Evolutionary conservation across 306 rosid genomes (phyloP).

Genomic region (Echinosophora koreensis): DNA sequence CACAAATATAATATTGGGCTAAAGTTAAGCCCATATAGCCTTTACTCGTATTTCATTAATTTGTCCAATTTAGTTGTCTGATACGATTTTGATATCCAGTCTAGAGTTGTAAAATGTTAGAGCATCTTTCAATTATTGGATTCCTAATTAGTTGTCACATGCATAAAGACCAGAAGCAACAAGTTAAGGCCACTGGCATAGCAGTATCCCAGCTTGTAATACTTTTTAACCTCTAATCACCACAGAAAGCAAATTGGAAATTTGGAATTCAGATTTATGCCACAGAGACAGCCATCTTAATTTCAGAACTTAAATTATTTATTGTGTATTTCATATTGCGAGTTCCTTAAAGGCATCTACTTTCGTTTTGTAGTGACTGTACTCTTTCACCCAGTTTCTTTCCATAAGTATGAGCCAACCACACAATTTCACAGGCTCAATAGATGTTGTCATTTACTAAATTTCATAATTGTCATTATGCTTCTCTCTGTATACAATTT

Average conservation of each 20-base stretch:
- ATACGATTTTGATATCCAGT: background rate
- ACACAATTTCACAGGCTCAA: background rate
- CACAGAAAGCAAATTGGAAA: background rate
- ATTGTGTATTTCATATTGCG: background rate
- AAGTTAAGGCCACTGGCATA: background rate
- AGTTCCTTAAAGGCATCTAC: background rate
- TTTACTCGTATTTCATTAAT: too few species aligned
- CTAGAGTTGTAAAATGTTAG: background rate
- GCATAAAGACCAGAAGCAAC: background rate
- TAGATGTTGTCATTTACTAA: background rate
- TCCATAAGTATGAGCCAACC: background rate
- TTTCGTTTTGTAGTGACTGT: background rate
- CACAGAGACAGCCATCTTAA: background rate
- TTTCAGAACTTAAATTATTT: background rate
- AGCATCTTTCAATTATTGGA: background rate
- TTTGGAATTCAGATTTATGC: background rate
- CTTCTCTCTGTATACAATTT: slow-evolving; percentile 12
- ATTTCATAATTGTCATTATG: background rate
- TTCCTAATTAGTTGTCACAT: background rate
- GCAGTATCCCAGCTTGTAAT: background rate
- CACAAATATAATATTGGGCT: background rate
- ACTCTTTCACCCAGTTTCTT: background rate
- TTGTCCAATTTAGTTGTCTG: background rate
- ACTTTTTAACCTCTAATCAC: background rate
- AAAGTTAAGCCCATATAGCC: background rate